These are phyloP conservation scores for Croton laevigatus DNA, from an alignment of 441 rosid genomes.

Conservation along the genomic window DNA sequence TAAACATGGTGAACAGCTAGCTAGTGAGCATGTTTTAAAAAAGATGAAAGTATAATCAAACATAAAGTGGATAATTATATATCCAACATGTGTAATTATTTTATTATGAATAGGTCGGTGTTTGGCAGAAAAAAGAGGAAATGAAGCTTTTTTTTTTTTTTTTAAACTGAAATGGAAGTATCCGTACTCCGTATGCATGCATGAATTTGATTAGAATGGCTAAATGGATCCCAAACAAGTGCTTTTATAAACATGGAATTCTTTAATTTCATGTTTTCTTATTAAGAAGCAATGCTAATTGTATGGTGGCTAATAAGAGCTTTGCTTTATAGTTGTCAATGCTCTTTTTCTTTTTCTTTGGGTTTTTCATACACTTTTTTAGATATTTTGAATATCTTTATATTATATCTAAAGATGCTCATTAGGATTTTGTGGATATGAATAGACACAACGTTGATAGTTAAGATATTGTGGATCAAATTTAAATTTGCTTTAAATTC, in stretches of 20 bases:
- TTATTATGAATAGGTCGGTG: no score
- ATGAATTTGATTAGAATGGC: not conserved
- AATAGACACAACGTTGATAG: no score
- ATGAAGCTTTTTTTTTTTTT: not conserved
- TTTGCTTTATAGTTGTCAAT: not conserved
- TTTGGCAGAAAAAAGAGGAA: not conserved
- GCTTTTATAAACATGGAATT: not conserved
- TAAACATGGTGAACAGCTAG: no score
- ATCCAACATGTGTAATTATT: not conserved
- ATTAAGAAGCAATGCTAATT: not conserved
- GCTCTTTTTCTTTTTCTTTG: not conserved
- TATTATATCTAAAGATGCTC: no score
- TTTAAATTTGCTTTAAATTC: no score
- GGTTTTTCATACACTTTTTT: no score
- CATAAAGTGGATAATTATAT: no score
- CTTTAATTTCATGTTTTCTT: not conserved
- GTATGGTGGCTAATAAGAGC: not conserved
- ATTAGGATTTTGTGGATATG: no score
- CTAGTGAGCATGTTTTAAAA: no score
- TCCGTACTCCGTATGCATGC: not conserved
- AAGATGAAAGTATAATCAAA: no score
- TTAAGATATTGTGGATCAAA: no score
- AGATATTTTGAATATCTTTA: no score
- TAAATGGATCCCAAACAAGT: not conserved
- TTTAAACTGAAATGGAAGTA: not conserved